Base-by-base conservation (phyloP, 306 rosid genomes). In the Erythrophleum fordii region DNA sequence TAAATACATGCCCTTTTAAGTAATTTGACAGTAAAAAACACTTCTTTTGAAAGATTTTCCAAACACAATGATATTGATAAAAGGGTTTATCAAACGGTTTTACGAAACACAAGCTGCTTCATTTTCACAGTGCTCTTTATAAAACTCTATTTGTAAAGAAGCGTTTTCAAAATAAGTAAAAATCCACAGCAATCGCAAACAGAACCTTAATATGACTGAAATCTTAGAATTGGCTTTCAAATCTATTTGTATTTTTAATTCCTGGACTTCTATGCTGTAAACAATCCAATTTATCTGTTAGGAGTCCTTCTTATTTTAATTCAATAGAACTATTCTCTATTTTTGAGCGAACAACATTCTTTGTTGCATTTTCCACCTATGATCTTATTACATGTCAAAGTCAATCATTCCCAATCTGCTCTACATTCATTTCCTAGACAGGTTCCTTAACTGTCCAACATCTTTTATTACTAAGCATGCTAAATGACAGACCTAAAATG, bases 391-490 rank as follows among this genome's bases (percentile, higher is more conserved):
- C 25, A 9, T 44, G 13, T 22, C 51, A 12, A 23, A 28, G 18
- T 69, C 45, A 74, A 31, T 58, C 45, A 67, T 68, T 58, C 48
- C 68, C 41, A 14, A n/a, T 80, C 34, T 45, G 17, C 65, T 18
- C 22, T 34, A 42, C 53, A 51, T 82, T 77, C 52, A 52, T 59
- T 58, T 70, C 72, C 17, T 58, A 5, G 62, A 45, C 49, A 68
- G 8, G 23, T 74, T 48, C 55, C 72, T 60, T 23, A 22, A 42
- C 28, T 14, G 69, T 71, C 48, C 58, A 29, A 23, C 55, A 41
- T 77, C 12, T 58, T 31, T 22, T 58, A 58, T 23, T 23, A 29
- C 22, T 69, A 46, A 45, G 66, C 11, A 13, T 52, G 26, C 51
- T 52, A 44, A 22, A 26, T 31, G 51, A 56, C 35, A 29, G 23